These are phyloP conservation scores for Blastocystis sp. DNA, from an alignment of 352 stramenopile species.

Conservation along the genomic window DNA sequence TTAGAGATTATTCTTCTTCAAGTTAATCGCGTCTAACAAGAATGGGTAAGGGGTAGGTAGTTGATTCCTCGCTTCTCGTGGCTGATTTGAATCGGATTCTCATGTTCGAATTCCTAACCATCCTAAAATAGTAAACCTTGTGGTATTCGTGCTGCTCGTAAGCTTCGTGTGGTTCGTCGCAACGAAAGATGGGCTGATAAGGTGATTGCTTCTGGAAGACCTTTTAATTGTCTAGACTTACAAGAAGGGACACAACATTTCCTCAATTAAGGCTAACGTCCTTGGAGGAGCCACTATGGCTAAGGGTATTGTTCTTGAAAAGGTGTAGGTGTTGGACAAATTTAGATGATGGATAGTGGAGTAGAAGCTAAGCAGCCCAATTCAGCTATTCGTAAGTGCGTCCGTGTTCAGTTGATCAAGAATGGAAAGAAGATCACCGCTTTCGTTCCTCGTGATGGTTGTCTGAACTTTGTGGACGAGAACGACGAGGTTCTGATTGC, in stretches of 20 bases:
- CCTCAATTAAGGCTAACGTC: constrained; percentile 98
- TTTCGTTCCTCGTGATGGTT: constrained; percentile 99
- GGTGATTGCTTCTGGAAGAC: constrained; percentile 64
- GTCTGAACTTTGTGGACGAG: constrained; percentile 99
- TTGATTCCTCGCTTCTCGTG: neutral
- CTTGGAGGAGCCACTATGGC: constrained; percentile 96
- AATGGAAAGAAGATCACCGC: constrained; percentile 99
- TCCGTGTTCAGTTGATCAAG: constrained; percentile 99
- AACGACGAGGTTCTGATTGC: constrained; percentile 86
- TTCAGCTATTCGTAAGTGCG: constrained; percentile 99
- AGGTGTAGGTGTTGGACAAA: constrained; percentile 78
- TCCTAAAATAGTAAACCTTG: constrained; percentile 86
- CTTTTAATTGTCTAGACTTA: constrained; percentile 75
- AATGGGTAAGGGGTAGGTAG: constrained; percentile 36
- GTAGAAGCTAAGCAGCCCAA: constrained; percentile 99
- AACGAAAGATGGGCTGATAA: constrained; percentile 92
- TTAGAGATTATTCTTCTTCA: constrained; percentile 35
- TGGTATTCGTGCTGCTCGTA: constrained; percentile 95
- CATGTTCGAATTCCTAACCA: neutral
- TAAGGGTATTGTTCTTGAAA: constrained; percentile 99
- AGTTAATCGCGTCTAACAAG: neutral
- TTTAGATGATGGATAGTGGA: constrained; percentile 70
- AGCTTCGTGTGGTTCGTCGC: constrained; percentile 93
- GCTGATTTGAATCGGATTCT: neutral
- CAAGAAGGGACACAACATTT: constrained; percentile 98